A percentile compares a stretch with the other conserved stretches of the same genome.
Conservation (phyloP, 495 filamentous ascomycete species). For the Xylaria longipes region DNA sequence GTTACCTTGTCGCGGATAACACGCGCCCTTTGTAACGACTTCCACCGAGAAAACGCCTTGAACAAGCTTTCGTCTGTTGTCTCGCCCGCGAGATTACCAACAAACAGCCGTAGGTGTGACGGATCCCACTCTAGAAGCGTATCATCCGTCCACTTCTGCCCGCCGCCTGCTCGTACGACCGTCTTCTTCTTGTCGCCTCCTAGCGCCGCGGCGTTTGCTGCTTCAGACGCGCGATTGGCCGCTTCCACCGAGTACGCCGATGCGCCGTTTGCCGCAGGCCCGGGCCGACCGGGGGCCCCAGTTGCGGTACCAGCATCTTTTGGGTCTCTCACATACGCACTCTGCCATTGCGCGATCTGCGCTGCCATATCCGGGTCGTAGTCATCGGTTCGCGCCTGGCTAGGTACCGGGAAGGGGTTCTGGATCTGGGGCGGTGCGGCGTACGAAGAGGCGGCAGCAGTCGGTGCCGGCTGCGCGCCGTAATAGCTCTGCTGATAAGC, state of each 20-base stretch:
- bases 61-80: conserved; percentile 94
- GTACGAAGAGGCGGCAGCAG: conserved; percentile 47
- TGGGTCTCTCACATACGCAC: conserved; percentile 74
- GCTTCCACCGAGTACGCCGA: conserved; percentile 30
- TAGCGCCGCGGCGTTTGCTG: conserved; percentile 37
- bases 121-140: conserved; percentile 95
- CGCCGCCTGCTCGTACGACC: conserved; percentile 84
- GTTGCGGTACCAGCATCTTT: conserved; percentile 40
- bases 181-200: conserved; percentile 65
- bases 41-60: conserved; percentile 90
- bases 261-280: conserved; percentile 25
- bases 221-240: conserved; percentile 30
- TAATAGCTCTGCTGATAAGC: conserved; percentile 57
- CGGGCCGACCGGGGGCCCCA: conserved; percentile 33
- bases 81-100: conserved; percentile 97
- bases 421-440: conserved; percentile 73
- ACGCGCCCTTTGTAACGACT: conserved; percentile 86
- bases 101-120: conserved; percentile 90
- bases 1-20: conserved; percentile 97
- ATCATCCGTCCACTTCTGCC: conserved; percentile 86
- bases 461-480: conserved; percentile 53
- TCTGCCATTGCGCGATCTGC: conserved; percentile 96
- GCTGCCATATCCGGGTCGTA: conserved; percentile 88
- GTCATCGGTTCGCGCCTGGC: conserved; percentile 47
- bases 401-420: conserved; percentile 82